Evolutionary conservation across 331 rosid species (phyloP), one percentile per base, ranked within the genome.

Genomic region (Rosa hybrid): DNA sequence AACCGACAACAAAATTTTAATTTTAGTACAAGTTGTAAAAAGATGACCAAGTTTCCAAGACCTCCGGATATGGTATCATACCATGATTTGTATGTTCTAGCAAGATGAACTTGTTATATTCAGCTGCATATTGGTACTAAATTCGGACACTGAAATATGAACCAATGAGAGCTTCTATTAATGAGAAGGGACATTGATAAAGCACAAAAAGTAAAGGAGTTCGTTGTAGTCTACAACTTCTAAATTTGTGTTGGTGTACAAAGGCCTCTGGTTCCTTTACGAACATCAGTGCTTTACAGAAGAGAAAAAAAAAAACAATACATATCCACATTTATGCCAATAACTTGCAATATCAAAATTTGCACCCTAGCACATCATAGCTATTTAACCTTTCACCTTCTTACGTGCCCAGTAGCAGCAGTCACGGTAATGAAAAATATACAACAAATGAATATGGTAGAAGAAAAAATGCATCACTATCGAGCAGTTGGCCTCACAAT

Each of bases 401-500:
- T 10, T 39, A 54, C 4, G 14, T 21, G 25, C 27, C 39, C 34
- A 21, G 10, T 12, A 20, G 48, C 56, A 9, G 17, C 78, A 12
- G 39, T 45, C 74, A 45, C 41, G 20, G 39, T 70, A 21, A 70
- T 1, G 39, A 45, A n/a, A n/a, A 70, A 45, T 70, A 25, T 48
- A 71, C 75, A 46, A 76, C 69, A 23, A 39, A 73, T 53, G 34
- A 54, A 23, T 12, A 12, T 18, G 38, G 17, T 39, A 21, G 41
- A 9, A 23, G 56, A 30, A 59, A 62, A 42, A 44, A 16, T 5
- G 46, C 53, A 45, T 13, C 21, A 21, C 86, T 87, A 87, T 71
- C 91, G 78, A 45, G 93, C 84, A 27, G 83, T 76, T 21, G 93
- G 91, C 75, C 81, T 90, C 20, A 86, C 77, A 21, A 86, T 69